Conservation (phyloP, 805 yeast genomes). For the Candida ponderosae region DNA sequence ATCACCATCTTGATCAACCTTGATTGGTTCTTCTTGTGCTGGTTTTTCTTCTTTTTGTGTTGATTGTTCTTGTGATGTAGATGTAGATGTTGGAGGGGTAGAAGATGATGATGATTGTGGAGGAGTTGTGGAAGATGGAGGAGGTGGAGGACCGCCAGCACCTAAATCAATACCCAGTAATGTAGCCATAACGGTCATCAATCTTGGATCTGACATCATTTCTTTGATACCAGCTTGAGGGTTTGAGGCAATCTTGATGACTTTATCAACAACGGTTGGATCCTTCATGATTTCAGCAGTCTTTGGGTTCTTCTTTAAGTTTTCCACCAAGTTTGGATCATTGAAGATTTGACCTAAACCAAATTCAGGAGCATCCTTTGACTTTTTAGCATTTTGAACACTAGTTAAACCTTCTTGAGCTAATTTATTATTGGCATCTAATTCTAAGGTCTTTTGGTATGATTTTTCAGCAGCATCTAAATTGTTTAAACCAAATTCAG, state of each 20-base stretch:
- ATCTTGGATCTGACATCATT: conserved; percentile 71
- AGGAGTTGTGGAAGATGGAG: conserved; percentile 19
- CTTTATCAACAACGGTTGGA: conserved; percentile 71
- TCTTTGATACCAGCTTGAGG: conserved; percentile 70
- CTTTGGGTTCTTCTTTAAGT: conserved; percentile 76
- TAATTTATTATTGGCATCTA: conserved; percentile 77
- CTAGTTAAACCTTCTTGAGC: conserved; percentile 76
- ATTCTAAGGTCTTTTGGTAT: conserved; percentile 71
- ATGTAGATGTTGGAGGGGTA: conserved; percentile 13
- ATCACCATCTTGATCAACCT: conserved; percentile 29
- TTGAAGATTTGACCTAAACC: conserved; percentile 73
- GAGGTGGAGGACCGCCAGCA: conserved; percentile 17
- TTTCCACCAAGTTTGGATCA: conserved; percentile 72
- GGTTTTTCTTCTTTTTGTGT: conserved; percentile 19
- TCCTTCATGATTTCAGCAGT: conserved; percentile 84
- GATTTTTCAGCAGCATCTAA: conserved; percentile 65
- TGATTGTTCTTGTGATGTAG: conserved; percentile 18
- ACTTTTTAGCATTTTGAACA: conserved; percentile 52
- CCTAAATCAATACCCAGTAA: conserved; percentile 75
- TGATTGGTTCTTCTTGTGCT: conserved; percentile 24
- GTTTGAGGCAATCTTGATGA: conserved; percentile 50
- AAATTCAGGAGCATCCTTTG: conserved; percentile 49
- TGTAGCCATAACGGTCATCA: conserved; percentile 84
- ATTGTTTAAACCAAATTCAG: conserved; percentile 79
- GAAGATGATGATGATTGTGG: conserved; percentile 19